Conservation (phyloP, 345 rosid species). For the Gossypium stocksii region DNA sequence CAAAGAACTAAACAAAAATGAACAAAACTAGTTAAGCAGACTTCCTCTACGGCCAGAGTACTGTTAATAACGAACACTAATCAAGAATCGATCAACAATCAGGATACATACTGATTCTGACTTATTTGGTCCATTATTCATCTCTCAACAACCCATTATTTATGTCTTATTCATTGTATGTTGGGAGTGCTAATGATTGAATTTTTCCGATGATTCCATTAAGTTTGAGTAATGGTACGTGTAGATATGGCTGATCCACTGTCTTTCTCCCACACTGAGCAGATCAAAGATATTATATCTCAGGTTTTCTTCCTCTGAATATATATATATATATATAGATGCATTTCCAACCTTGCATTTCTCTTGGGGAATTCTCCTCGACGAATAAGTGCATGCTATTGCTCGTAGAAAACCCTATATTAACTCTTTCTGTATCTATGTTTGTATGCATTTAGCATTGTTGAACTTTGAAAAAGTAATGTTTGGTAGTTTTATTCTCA, state of each 20-base stretch:
- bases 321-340: background rate
- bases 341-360: background rate
- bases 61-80: no score
- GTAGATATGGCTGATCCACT: slow-evolving; percentile 65
- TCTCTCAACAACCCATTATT: background rate
- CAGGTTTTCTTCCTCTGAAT: slow-evolving; percentile 37
- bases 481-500: background rate
- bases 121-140: background rate
- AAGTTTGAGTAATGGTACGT: slow-evolving; percentile 50
- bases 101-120: background rate
- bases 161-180: background rate
- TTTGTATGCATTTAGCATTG: background rate
- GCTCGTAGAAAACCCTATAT: no score
- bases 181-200: slow-evolving; percentile 4
- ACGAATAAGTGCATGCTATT: background rate
- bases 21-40: no score
- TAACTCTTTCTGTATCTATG: background rate
- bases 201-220: slow-evolving; percentile 60
- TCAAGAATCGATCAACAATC: no score
- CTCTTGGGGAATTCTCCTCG: background rate
- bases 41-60: no score
- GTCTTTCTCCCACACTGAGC: slow-evolving; percentile 69
- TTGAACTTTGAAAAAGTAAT: background rate
- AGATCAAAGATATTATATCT: slow-evolving; percentile 65
- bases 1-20: no score